Percentiles rank a stretch among this genome's conserved stretches.
These are phyloP conservation scores for Boletus pseudo-olivaceus DNA, from an alignment of 768 basidiomycete species.

Conservation along the genomic window DNA sequence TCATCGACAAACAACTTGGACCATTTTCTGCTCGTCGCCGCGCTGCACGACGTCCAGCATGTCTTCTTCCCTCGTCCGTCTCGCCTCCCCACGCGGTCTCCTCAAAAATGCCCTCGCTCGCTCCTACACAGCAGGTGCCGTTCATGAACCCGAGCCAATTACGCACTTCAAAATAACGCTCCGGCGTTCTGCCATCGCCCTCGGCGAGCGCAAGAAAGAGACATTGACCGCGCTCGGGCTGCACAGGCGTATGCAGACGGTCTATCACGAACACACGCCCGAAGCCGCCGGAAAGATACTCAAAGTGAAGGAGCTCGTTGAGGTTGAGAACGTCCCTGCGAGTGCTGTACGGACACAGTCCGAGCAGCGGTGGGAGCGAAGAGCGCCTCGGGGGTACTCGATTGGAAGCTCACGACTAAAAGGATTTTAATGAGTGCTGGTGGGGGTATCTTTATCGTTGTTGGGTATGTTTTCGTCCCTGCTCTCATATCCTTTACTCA, in stretches of 20 bases:
- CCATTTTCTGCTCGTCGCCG: neutral
- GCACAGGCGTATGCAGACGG: conserved; percentile 78
- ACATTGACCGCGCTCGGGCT: conserved; percentile 84
- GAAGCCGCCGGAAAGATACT: conserved; percentile 85
- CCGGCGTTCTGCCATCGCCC: conserved; percentile 80
- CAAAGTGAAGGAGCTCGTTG: conserved; percentile 82
- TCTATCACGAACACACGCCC: conserved; percentile 71
- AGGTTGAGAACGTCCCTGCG: conserved; percentile 79
- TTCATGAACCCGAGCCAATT: conserved; percentile 24
- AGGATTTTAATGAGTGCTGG: conserved; percentile 11
- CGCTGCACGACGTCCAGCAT: conserved; percentile 3
- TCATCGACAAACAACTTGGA: conserved; percentile 2
- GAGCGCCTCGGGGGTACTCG: conserved; percentile 64
- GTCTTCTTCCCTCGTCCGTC: conserved; percentile 8
- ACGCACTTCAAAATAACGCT: conserved; percentile 92
- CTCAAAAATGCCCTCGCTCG: conserved; percentile 10
- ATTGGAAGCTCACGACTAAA: conserved; percentile 41
- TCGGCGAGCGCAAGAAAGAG: conserved; percentile 64
- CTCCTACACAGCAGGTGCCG: conserved; percentile 1
- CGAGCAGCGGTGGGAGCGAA: conserved; percentile 64
- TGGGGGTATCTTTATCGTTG: neutral
- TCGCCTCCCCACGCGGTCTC: conserved; percentile 3
- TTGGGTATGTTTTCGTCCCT: conserved; percentile 3
- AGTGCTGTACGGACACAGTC: conserved; percentile 64
- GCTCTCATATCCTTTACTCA: neutral